Evolutionary conservation across 495 filamentous ascomycete species (phyloP), one percentile per base, ranked within the genome.

Genomic region (Baudoinia panamericana): DNA sequence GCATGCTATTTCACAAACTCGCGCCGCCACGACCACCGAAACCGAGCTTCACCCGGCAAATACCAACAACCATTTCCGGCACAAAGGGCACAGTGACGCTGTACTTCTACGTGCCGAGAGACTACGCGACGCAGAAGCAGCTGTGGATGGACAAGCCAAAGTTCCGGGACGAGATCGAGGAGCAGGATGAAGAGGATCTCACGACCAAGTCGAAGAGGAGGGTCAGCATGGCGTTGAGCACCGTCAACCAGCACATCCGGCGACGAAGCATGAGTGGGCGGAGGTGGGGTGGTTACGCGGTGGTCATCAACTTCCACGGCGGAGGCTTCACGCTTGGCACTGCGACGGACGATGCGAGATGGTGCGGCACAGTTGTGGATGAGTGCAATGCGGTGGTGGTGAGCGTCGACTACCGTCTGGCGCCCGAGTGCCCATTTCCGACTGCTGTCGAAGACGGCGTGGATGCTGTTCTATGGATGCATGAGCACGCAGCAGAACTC

Each of bases 91-190:
- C 63, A 7, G 71, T 92, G 39, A 58, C 61, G n/a, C 64, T 93
- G 6, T 69, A 78, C n/a, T 87, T 94, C 59, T 93, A 92, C 61
- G 70, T 78, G 1, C 85, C 85, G 0, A 55, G 65, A 11, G 67
- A 68, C 16, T 88, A 86, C 50, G 45, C 58, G 3, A 23, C 53
- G 11, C 49, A 59, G 21, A 53, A 46, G 30, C 56, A 63, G 41
- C 54, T 62, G 7, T 64, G 63, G 34, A 31, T 61, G 60, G 43
- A 41, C 13, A 7, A 24, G 39, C 36, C 43, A 9, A 22, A 37
- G 38, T 20, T 18, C 13, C 3, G 24, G 37, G 36, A 42, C 5
- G 23, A 24, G 16, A 20, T 27, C 29, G 29, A 19, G 18, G 39
- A 34, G 29, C 37, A 39, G 22, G 28, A 43, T 5, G 33, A 35